Conservation (phyloP, 306 rosid species). For the Oxytropis ochrocephala region DNA sequence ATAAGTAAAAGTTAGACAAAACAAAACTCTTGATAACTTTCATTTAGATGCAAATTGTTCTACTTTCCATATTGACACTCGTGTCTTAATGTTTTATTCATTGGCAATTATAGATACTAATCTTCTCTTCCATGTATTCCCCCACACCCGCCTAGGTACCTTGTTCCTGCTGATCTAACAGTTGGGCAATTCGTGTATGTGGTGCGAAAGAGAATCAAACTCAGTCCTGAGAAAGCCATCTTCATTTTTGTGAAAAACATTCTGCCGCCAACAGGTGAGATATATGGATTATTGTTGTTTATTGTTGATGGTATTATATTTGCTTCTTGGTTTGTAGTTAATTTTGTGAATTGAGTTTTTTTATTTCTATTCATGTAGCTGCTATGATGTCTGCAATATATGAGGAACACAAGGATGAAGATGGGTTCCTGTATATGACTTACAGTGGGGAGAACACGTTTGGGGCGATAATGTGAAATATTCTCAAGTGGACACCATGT, state of each 20-base stretch:
- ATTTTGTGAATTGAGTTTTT: conserved; percentile 6
- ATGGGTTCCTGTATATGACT: conserved; percentile 89
- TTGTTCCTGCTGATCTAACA: conserved; percentile 86
- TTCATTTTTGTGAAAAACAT: conserved; percentile 81
- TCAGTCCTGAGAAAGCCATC: conserved; percentile 88
- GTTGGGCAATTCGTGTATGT: conserved; percentile 88
- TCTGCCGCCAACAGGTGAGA: conserved; percentile 78
- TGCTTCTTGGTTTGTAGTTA: background rate
- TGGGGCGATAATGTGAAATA: conserved; percentile 35
- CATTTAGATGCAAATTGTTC: background rate
- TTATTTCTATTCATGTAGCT: conserved; percentile 45
- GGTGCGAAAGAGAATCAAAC: conserved; percentile 82
- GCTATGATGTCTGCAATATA: conserved; percentile 94
- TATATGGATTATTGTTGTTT: background rate
- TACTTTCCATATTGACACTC: background rate
- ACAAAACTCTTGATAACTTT: background rate
- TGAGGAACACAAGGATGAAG: conserved; percentile 85
- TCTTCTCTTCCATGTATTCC: background rate
- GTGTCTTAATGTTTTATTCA: background rate
- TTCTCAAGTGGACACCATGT: conserved; percentile 15
- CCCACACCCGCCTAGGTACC: conserved; percentile 44
- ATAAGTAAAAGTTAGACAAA: background rate
- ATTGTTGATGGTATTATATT: background rate
- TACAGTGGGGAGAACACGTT: conserved; percentile 92
- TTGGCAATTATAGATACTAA: background rate